phyloP scores from a whole-genome alignment of 306 rosid species.

The Vigna angularis region DNA sequence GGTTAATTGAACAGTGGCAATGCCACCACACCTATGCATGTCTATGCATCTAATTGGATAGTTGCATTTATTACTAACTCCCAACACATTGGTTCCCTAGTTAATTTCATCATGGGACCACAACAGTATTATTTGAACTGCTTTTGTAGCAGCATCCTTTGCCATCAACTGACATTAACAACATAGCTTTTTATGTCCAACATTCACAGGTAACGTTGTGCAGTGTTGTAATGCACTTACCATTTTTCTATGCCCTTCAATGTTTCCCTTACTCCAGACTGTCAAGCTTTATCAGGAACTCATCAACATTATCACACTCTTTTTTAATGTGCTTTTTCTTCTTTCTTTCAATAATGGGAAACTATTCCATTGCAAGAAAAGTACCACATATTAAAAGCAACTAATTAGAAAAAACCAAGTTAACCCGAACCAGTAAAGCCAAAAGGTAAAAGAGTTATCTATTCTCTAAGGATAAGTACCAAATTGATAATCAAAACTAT shows the following conservation, averaged over 20 bases:
- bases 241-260: conserved; percentile 17
- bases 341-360: not conserved
- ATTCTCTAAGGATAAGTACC: not conserved
- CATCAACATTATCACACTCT: conserved; percentile 5
- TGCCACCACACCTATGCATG: conserved; percentile 7
- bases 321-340: not conserved
- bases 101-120: conserved; percentile 50
- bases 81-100: not conserved
- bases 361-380: not conserved
- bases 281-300: conserved; percentile 19
- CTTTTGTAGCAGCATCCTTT: conserved; percentile 35
- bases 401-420: not conserved
- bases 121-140: conserved; percentile 50
- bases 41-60: conserved; percentile 1
- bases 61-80: conserved; percentile 26
- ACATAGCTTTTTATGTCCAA: conserved; percentile 43
- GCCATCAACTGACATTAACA: conserved; percentile 36
- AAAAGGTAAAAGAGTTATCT: not conserved
- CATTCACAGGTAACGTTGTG: conserved; percentile 48
- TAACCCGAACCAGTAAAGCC: not conserved
- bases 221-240: not conserved
- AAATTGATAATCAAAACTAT: not conserved
- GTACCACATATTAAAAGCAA: not conserved
- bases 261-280: not conserved
- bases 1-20: conserved; percentile 35